Evolutionary conservation across 2,329 filamentous ascomycete genomes (phyloP), one percentile per base, ranked within the genome.

Genomic region (Botrytis tulipae): DNA sequence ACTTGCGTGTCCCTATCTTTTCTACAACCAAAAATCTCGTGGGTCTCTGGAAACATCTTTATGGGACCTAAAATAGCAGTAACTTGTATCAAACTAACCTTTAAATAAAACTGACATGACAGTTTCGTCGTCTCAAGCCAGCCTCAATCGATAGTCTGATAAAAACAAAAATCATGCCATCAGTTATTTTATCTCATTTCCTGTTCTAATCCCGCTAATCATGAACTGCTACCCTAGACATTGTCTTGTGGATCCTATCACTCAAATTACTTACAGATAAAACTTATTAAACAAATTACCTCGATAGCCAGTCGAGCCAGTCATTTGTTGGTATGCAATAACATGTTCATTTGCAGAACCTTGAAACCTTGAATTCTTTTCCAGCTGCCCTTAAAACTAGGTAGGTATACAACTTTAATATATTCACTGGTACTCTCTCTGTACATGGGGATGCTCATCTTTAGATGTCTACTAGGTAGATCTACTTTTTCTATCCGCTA

Each of bases 141-240:
- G 37, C 61, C 61, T 63, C 40, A 63, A 44, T 44, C 25, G 37
- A 63, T 63, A 63, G 61, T 63, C 61, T 62, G n/a, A n/a, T 25
- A 8, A 42, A 18, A 29, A 48, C n/a, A n/a, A 35, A 35, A 48
- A 42, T 42, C 60, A 40, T 16, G 16, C 18, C 18, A 16, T 61
- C 32, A 25, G 20, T 35, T 18, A 37, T 60, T 35, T 22, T 37
- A 22, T 35, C 18, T 60, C 57, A 60, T 37, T 37, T 37, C 25
- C 35, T 62, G 8, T 4, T n/a, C n/a, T 10, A 7, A 44, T 63
- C 40, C 37, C 37, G 16, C 61, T 63, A n/a, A n/a, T n/a, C 61
- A 63, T 25, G 35, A n/a, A 42, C 35, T 63, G 25, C 35, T 37
- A 37, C 32, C 37, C 29, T 60, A 60, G 29, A 60, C 57, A 61